Percentiles rank a stretch among this genome's conserved stretches.
phyloP scores from a whole-genome alignment of 257 asterid genomes.

The Capsicum pubescens region DNA sequence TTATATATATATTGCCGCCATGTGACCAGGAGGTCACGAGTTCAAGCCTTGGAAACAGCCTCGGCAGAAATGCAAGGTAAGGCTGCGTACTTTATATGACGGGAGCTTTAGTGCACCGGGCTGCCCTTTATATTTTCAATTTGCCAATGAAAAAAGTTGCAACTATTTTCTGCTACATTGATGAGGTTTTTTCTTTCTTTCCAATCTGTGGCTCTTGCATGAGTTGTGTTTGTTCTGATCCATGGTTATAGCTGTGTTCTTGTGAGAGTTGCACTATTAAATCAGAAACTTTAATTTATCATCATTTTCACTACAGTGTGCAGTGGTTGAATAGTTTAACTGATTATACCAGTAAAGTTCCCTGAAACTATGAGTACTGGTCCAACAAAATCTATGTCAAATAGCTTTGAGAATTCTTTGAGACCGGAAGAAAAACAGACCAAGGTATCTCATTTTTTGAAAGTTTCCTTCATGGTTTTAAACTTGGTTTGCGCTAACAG shows the following conservation, averaged over 20 bases:
- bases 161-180: slow-evolving; percentile 15
- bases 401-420: slow-evolving; percentile 52
- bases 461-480: slow-evolving; percentile 1
- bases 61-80: no score
- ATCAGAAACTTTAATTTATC: not conserved
- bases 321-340: not conserved
- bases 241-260: slow-evolving; percentile 5
- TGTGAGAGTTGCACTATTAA: not conserved
- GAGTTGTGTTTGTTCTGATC: not conserved
- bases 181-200: not conserved
- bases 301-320: slow-evolving; percentile 15
- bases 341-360: slow-evolving; percentile 21
- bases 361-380: slow-evolving; percentile 52
- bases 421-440: slow-evolving; percentile 52
- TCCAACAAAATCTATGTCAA: slow-evolving; percentile 36
- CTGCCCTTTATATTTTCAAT: no score
- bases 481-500: not conserved
- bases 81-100: no score
- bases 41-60: no score
- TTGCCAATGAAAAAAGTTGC: no score
- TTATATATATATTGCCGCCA: no score
- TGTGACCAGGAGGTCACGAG: no score
- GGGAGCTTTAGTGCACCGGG: no score
- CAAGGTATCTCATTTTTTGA: slow-evolving; percentile 51
- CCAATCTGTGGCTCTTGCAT: not conserved